Evolutionary conservation across 2,329 filamentous ascomycete species (phyloP).

Genomic region (Neobulgaria alba): DNA sequence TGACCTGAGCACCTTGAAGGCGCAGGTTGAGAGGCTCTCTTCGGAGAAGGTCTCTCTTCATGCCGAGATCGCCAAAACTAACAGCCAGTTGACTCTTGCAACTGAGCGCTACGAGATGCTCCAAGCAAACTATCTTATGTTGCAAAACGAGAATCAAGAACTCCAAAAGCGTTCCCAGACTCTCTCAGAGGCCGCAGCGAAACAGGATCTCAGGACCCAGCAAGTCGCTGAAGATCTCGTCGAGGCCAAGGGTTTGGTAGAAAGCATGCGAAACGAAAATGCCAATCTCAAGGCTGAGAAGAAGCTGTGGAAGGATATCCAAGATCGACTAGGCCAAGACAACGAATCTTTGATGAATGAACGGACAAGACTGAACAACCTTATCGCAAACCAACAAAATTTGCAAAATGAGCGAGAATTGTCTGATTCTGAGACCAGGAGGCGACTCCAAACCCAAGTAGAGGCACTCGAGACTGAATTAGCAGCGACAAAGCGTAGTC

Average conservation of each 20-base stretch:
- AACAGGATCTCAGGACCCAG: conserved; percentile 82
- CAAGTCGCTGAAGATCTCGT: conserved; percentile 90
- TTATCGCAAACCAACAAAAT: conserved; percentile 77
- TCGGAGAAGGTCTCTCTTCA: conserved; percentile 76
- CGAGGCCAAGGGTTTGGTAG: conserved; percentile 70
- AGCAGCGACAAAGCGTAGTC: conserved; percentile 67
- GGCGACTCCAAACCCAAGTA: conserved; percentile 68
- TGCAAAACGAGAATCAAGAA: conserved; percentile 78
- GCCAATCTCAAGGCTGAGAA: conserved; percentile 94
- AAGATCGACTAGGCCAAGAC: conserved; percentile 78
- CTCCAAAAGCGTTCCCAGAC: conserved; percentile 73
- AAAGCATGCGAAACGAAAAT: conserved; percentile 83
- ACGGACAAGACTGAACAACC: conserved; percentile 70
- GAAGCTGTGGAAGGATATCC: conserved; percentile 87
- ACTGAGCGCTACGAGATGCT: conserved; percentile 83
- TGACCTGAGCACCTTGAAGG: conserved; percentile 73
- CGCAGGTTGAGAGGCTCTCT: conserved; percentile 75
- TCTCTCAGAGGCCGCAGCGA: conserved; percentile 74
- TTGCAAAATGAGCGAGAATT: conserved; percentile 89
- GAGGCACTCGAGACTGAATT: conserved; percentile 77
- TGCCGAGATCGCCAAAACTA: conserved; percentile 69
- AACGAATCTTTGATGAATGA: conserved; percentile 81
- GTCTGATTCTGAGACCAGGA: conserved; percentile 69
- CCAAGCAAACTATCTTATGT: conserved; percentile 74
- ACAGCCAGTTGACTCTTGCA: conserved; percentile 73